Percentiles rank a stretch among this genome's conserved stretches.
Conservation (phyloP, 2,329 filamentous ascomycete genomes). For the Lizonia empirigonia region DNA sequence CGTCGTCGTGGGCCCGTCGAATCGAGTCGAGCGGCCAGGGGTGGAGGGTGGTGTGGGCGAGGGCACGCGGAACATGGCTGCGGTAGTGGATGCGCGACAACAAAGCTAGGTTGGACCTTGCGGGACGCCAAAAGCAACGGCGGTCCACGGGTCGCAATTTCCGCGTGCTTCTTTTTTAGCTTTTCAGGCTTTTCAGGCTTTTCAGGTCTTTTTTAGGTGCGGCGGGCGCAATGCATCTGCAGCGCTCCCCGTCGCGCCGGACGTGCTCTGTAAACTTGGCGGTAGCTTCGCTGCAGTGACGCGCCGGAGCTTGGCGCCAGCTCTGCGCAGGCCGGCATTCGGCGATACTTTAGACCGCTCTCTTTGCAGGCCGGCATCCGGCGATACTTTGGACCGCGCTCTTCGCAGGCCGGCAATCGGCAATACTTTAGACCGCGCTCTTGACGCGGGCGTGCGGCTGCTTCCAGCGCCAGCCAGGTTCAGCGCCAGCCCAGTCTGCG, state of each 20-base stretch:
- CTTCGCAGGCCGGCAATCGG: not conserved
- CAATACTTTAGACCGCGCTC: not conserved
- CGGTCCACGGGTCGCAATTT: slow-evolving; percentile 6
- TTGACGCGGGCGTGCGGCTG: not conserved
- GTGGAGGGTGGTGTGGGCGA: slow-evolving; percentile 46
- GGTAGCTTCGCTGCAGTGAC: slow-evolving; percentile 21
- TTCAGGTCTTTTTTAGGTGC: no score
- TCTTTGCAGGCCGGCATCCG: not conserved
- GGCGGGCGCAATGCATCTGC: not conserved
- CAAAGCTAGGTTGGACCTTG: slow-evolving; percentile 6
- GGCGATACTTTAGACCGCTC: not conserved
- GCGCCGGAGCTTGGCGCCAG: slow-evolving; percentile 19
- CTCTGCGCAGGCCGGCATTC: slow-evolving; percentile 17
- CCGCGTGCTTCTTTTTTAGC: not conserved
- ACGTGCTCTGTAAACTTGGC: slow-evolving; percentile 22
- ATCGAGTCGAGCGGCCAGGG: slow-evolving; percentile 37
- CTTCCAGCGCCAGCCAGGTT: slow-evolving; percentile 1
- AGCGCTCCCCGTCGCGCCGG: slow-evolving; percentile 17
- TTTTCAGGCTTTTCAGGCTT: no score
- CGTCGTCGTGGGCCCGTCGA: slow-evolving; percentile 58
- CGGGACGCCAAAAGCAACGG: slow-evolving; percentile 15
- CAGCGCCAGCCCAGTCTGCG: not conserved
- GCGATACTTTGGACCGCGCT: slow-evolving; percentile 1
- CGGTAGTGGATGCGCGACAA: slow-evolving; percentile 1
- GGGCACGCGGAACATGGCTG: slow-evolving; percentile 45